Evolutionary conservation across 441 rosid genomes (phyloP).

Genomic region (Populus hybrid): DNA sequence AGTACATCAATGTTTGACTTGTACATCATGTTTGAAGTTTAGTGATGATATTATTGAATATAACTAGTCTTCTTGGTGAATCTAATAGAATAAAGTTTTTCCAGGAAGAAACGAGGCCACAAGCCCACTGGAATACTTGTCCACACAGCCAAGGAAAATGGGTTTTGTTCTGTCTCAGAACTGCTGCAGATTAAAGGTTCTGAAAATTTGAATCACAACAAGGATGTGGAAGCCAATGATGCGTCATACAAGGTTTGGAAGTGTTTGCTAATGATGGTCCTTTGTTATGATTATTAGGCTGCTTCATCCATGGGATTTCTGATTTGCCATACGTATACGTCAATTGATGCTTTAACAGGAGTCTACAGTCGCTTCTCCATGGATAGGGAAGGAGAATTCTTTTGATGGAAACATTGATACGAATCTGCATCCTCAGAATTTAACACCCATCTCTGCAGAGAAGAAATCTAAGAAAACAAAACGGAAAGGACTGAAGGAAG

Average conservation of each 20-base stretch:
- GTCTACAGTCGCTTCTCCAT: constrained; percentile 24
- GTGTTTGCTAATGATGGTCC: neutral
- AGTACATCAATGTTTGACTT: constrained; percentile 14
- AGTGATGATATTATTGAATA: constrained; percentile 3
- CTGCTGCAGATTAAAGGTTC: constrained; percentile 49
- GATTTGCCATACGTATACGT: constrained; percentile 3
- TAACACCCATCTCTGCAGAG: constrained; percentile 14
- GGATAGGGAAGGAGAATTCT: constrained; percentile 61
- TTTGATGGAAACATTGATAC: constrained; percentile 29
- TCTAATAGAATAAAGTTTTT: constrained; percentile 12
- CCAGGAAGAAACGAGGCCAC: constrained; percentile 75
- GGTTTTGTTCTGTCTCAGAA: constrained; percentile 69
- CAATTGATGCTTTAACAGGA: constrained; percentile 33
- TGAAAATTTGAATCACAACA: constrained; percentile 30
- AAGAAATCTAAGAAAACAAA: constrained; percentile 37
- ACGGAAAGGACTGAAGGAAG: constrained; percentile 40
- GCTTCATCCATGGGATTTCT: constrained; percentile 4
- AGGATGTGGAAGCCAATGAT: constrained; percentile 20
- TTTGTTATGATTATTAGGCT: constrained; percentile 2
- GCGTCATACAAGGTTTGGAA: constrained; percentile 36
- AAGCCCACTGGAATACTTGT: constrained; percentile 70
- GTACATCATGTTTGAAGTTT: neutral
- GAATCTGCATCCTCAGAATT: constrained; percentile 20
- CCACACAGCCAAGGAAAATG: constrained; percentile 60
- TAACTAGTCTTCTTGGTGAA: neutral